phyloP scores from a whole-genome alignment of 345 rosid genomes.

The Lepidium didymum region DNA sequence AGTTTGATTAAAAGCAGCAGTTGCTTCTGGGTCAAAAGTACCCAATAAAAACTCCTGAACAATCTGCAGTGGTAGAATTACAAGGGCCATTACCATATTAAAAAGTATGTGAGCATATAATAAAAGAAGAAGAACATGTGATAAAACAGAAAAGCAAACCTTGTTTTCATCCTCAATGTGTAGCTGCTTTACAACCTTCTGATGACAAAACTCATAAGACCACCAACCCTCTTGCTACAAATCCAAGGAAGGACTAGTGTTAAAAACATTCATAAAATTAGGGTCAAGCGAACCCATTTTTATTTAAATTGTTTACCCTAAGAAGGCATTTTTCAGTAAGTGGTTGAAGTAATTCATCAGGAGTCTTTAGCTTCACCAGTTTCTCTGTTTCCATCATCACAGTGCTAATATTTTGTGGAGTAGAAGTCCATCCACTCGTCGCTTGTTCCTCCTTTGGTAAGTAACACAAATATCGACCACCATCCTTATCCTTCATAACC shows the following conservation, averaged over 20 bases:
- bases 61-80: conserved; percentile 35
- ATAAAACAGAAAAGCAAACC: conserved; percentile 27
- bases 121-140: background rate
- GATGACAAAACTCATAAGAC: conserved; percentile 91
- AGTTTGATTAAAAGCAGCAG: conserved; percentile 67
- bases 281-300: background rate
- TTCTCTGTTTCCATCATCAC: conserved; percentile 76
- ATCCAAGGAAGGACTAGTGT: background rate
- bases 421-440: conserved; percentile 38
- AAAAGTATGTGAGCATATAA: background rate
- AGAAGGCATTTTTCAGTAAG: conserved; percentile 53
- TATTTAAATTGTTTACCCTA: conserved; percentile 37
- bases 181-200: conserved; percentile 46
- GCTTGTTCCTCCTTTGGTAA: conserved; percentile 76
- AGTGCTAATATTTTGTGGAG: conserved; percentile 53
- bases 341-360: conserved; percentile 80
- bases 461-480: conserved; percentile 54
- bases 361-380: conserved; percentile 65
- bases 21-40: conserved; percentile 66
- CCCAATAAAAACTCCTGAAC: conserved; percentile 87
- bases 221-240: conserved; percentile 99
- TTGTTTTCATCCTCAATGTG: conserved; percentile 59
- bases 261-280: background rate
- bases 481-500: conserved; percentile 59
- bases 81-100: background rate